Evolutionary conservation across 176 grass and related monocot species (phyloP), one percentile per base, ranked within the genome.

Genomic region (Carex myosuroides): DNA sequence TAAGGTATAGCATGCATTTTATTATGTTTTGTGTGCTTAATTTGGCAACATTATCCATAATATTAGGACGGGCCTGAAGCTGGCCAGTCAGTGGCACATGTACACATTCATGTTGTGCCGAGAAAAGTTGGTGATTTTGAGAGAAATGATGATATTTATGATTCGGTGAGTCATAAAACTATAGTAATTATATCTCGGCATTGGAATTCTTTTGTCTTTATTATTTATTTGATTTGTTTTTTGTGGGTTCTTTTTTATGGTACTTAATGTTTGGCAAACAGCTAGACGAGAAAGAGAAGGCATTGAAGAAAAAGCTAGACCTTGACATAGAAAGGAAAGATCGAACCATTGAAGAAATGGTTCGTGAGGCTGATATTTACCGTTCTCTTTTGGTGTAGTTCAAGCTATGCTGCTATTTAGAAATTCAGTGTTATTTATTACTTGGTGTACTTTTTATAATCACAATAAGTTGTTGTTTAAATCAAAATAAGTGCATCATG

Each of bases 81-180:
- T 86, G 95, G 95, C 26, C 95, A 98, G 86, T 91, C 91, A 46
- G 95, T 95, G 78, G 84, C 88, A 26, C 95, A 95, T 95, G 89
- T 98, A 13, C 92, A 98, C 85, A 94, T 98, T 90, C 95, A 95
- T 5, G 62, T 98, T 77, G 69, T 95, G 66, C 95, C 91, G 0
- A 93, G 92, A 84, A 98, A 88, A 87, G 84, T 44, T 83, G 92
- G 89, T 75, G 91, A 98, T 81, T 98, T 94, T 26, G 86, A 94
- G 74, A 94, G 91, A 29, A 92, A 98, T 52, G 92, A 95, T 81
- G 88, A 98, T 66, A 94, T 98, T 87, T 98, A 94, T 87, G 92
- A 94, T 35, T 88, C 79, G 10, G 92, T 98, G 54, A 9, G 85
- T 90, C 48, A 12, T 59, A 24, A 13, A 44, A 67, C 11, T 54